Base-by-base conservation (phyloP, 1,139 yeast species). In the Suhomyces bokatorum region DNA sequence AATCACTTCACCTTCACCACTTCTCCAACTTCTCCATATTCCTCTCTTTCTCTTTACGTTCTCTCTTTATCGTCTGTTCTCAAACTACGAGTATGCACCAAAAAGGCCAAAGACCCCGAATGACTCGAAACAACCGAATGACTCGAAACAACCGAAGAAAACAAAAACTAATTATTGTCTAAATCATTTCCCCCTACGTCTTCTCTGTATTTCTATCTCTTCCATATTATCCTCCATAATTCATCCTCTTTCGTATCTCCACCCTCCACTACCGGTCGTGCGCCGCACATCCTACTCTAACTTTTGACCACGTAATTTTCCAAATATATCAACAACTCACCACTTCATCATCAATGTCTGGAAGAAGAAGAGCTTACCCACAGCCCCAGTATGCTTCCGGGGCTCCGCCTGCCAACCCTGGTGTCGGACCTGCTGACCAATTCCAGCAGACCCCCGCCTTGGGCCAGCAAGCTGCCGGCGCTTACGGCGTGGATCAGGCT, bases 351-450 rank as follows among this genome's bases (percentile, higher is more conserved):
- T 34, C 39, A 45, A 66, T 67, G 71, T 65, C 70, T 37, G 58
- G 67, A 49, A 70, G 69, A 64, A 75, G 81, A 74, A 78, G 85
- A 73, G 82, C 80, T 47, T 82, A 82, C 62, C 86, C 87, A 61
- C 78, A 75, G 57, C 85, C 84, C 46, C 86, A 81, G 62, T 81
- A 81, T 60, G 73, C 78, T 30, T 63, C 71, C 20, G 67, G 70
- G 10, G 68, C 67, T 42, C 61, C 57, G 35, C 60, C 58, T 3
- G 62, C 61, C 20, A 61, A 53, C 15, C 46, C 46, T 5, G 42
- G 33, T 3, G 27, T 26, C 16, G 42, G 35, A 7, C 56, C 52
- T 20, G 60, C 39, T 24, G 48, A 49, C 32, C 50, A 40, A 39
- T 50, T 46, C 39, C 44, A 40, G 33, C 53, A 49, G 41, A 40